phyloP scores from a whole-genome alignment of 495 filamentous ascomycete species.

The Tuber aestivum region DNA sequence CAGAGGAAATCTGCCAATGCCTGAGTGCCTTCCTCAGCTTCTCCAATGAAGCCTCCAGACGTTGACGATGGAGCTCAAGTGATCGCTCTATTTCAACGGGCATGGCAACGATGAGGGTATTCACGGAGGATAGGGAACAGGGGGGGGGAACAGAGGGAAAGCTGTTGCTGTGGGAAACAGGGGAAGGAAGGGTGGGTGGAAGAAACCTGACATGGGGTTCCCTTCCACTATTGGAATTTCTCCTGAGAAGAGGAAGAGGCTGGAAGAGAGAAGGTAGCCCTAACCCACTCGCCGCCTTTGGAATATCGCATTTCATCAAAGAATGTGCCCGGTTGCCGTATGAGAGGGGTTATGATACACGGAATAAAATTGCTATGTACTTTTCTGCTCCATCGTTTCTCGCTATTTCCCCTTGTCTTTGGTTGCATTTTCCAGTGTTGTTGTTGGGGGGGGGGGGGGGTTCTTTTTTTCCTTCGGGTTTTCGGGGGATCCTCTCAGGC shows the following conservation, averaged over 20 bases:
- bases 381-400: not conserved
- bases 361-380: not conserved
- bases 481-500: not conserved
- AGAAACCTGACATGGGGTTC: not conserved
- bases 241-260: not conserved
- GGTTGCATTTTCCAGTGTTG: not conserved
- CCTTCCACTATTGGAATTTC: not conserved
- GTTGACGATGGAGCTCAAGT: conserved; percentile 67
- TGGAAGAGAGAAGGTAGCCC: conserved; percentile 9
- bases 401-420: not conserved
- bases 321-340: not conserved
- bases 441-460: no score
- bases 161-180: not conserved
- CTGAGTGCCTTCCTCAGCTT: conserved; percentile 70
- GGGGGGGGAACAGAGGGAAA: not conserved
- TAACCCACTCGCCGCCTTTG: conserved; percentile 4
- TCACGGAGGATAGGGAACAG: not conserved
- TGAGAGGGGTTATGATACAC: not conserved
- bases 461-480: no score
- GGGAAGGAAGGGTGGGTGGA: not conserved
- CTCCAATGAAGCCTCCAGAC: conserved; percentile 67
- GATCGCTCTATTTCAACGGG: conserved; percentile 17
- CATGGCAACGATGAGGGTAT: conserved; percentile 5
- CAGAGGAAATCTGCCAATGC: conserved; percentile 83
- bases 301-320: not conserved